phyloP scores from a whole-genome alignment of 768 basidiomycete genomes.

The Suillus paluster region DNA sequence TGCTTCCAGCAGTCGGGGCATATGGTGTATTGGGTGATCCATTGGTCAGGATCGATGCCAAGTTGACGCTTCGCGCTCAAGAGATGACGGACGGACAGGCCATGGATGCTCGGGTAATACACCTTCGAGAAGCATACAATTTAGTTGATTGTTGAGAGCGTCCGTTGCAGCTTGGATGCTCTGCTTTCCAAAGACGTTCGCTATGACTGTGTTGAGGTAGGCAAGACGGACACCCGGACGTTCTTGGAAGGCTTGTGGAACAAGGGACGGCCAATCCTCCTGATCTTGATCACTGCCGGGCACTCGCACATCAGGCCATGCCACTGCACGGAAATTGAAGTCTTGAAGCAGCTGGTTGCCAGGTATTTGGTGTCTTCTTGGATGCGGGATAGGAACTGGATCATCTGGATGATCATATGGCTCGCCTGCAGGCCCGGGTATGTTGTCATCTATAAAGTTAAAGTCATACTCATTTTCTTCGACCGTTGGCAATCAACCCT shows the following conservation, averaged over 20 bases:
- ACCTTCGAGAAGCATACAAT: too few relatives aligned
- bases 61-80: background rate
- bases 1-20: background rate
- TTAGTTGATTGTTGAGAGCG: background rate
- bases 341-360: too few relatives aligned
- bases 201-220: too few relatives aligned
- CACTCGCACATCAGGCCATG: background rate
- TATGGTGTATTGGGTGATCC: background rate
- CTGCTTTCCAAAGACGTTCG: too few relatives aligned
- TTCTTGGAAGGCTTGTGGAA: constrained; percentile 6
- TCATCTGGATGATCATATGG: too few relatives aligned
- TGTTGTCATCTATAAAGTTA: too few relatives aligned
- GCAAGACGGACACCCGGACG: constrained; percentile 12
- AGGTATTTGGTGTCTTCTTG: too few relatives aligned
- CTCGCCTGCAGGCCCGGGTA: too few relatives aligned
- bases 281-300: constrained; percentile 1
- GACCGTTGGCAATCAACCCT: too few relatives aligned
- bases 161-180: too few relatives aligned
- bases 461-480: too few relatives aligned
- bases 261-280: background rate
- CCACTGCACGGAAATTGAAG: background rate
- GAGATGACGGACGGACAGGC: background rate
- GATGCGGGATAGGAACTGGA: too few relatives aligned
- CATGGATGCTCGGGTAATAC: background rate
- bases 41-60: background rate